phyloP scores from a whole-genome alignment of 2,329 filamentous ascomycete genomes.

The Dothistroma septosporum region DNA sequence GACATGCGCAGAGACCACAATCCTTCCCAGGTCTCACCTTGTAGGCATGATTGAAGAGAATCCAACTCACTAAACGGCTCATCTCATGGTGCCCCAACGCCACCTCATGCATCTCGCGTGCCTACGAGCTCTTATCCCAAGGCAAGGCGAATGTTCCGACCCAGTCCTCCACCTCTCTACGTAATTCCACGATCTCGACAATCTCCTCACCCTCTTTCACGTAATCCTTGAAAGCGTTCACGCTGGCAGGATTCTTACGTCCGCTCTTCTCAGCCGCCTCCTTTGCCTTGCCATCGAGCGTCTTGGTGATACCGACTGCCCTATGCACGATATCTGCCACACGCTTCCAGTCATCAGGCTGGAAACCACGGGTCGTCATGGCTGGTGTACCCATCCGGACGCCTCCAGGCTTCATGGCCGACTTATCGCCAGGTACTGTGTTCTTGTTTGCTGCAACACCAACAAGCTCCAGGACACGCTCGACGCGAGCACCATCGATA shows the following conservation, averaged over 20 bases:
- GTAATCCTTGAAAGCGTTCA: conserved; percentile 65
- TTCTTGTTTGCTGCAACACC: conserved; percentile 99
- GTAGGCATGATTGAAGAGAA: conserved; percentile 1
- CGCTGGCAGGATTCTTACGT: conserved; percentile 60
- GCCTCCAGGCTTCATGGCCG: conserved; percentile 86
- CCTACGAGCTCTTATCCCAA: conserved; percentile 48
- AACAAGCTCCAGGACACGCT: conserved; percentile 93
- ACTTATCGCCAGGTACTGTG: conserved; percentile 92
- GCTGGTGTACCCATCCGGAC: conserved; percentile 92
- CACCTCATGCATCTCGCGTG: conserved; percentile 1
- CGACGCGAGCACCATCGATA: conserved; percentile 90
- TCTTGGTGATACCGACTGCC: conserved; percentile 71
- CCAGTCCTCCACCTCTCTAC: conserved; percentile 73
- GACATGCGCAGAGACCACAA: too few species aligned
- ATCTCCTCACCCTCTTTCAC: conserved; percentile 64
- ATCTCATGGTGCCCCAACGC: conserved; percentile 1
- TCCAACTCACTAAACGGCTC: conserved; percentile 1
- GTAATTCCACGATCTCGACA: conserved; percentile 67
- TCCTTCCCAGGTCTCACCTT: neutral
- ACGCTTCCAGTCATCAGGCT: conserved; percentile 78
- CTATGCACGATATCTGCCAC: conserved; percentile 84
- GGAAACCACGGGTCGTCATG: conserved; percentile 96
- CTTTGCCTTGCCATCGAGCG: conserved; percentile 68
- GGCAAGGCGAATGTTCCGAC: conserved; percentile 69
- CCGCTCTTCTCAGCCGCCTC: conserved; percentile 64